A percentile compares a stretch with the other conserved stretches of the same genome.
Evolutionary conservation across 768 basidiomycete genomes (phyloP).

Genomic region (Termitomyces sp.): DNA sequence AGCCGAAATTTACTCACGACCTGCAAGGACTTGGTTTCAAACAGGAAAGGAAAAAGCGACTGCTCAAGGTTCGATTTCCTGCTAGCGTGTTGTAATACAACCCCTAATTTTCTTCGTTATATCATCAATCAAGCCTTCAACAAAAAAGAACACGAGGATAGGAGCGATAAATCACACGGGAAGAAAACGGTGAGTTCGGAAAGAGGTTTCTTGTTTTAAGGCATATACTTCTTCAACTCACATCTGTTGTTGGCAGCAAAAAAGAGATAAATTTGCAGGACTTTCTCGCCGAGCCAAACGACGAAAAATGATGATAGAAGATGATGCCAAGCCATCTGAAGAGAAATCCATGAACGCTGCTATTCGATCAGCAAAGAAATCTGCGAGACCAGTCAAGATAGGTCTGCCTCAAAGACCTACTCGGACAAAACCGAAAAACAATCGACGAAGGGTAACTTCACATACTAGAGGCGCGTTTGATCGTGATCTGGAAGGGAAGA

Average conservation of each 20-base stretch:
- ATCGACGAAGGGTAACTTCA: constrained; percentile 26
- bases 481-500: constrained; percentile 52
- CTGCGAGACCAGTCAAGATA: constrained; percentile 68
- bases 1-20: constrained; percentile 87
- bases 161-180: constrained; percentile 34
- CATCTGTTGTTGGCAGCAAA: constrained; percentile 40
- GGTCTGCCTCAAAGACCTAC: constrained; percentile 39
- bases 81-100: constrained; percentile 1
- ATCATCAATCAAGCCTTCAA: constrained; percentile 49
- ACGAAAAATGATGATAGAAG: constrained; percentile 80
- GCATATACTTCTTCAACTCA: not conserved
- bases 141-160: constrained; percentile 68
- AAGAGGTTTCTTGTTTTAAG: constrained; percentile 31
- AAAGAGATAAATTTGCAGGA: constrained; percentile 74
- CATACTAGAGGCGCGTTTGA: constrained; percentile 44
- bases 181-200: constrained; percentile 28
- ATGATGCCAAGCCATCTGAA: constrained; percentile 61
- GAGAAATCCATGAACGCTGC: constrained; percentile 57
- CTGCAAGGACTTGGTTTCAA: constrained; percentile 99
- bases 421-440: constrained; percentile 27
- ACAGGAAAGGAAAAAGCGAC: constrained; percentile 74
- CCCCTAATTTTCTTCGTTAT: not conserved
- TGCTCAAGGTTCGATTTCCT: constrained; percentile 56
- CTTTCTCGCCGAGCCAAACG: constrained; percentile 85
- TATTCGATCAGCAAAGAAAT: constrained; percentile 85